Evolutionary conservation across 225 moss, liverwort and hornwort genomes (phyloP), one percentile per base, ranked within the genome.

Genomic region (Pseudisothecium myosuroides): DNA sequence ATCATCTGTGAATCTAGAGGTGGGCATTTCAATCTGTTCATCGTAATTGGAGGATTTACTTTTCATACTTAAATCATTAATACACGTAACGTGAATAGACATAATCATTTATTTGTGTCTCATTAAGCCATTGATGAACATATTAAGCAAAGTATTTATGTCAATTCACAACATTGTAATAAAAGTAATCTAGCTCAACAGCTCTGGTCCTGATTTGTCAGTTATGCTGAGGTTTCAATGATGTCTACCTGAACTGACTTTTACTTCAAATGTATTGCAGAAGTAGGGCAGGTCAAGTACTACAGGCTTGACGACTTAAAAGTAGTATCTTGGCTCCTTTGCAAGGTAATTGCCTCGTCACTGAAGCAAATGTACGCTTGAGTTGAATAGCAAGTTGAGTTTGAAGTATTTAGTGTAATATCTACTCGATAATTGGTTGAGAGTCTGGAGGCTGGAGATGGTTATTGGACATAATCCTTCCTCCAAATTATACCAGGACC

Each of bases 251-350:
- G 87, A 89, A 65, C 43, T 61, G 45, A 78, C 31, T 64, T 54
- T 32, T 77, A n/a, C 63, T 87, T 87, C 43, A 32, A 77, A 69
- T 85, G 64, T 31, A 27, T 32, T 90, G 90, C 95, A 96, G 96
- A 94, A 71, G 91, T 91, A 52, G 96, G 92, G 87, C 81, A 83
- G 82, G 89, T 75, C 73, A 94, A 92, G 84, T 96, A 93, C 65
- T 96, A 91, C 82, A 94, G 96, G 82, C 95, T 96, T 62, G 94
- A 96, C 79, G 96, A 96, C 90, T 87, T 84, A 9, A 96, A 92
- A 90, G 91, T 94, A 66, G 27, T 89, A 89, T 94, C 94, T 45
- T 96, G 96, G 96, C 89, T 96, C 66, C 86, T 94, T 83, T 96
- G 96, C 93, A 96, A 96, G 95, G 96, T 96, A 88, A 49, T 54